phyloP scores from a whole-genome alignment of 2,329 filamentous ascomycete genomes.

The Sporothrix curviconia region DNA sequence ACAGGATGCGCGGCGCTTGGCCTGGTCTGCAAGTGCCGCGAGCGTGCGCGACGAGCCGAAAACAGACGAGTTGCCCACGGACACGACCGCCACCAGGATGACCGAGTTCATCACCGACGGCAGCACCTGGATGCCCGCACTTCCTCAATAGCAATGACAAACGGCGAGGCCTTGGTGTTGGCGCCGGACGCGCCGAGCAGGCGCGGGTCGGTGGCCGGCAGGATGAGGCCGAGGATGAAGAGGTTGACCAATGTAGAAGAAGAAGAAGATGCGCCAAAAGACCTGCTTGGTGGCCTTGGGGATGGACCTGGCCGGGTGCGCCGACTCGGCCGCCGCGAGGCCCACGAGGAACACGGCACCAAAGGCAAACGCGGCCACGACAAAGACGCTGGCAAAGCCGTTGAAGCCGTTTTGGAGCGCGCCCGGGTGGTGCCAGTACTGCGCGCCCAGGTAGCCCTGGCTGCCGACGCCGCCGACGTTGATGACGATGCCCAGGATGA shows the following conservation, averaged over 20 bases:
- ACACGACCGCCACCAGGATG: constrained; percentile 83
- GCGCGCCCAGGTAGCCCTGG: constrained; percentile 71
- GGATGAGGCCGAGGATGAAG: constrained; percentile 72
- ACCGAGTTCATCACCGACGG: constrained; percentile 93
- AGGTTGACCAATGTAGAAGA: constrained; percentile 85
- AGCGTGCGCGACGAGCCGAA: constrained; percentile 89
- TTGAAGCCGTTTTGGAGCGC: constrained; percentile 80
- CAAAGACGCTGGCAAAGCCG: constrained; percentile 71
- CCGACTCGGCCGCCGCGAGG: constrained; percentile 69
- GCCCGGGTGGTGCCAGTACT: constrained; percentile 72
- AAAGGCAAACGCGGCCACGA: constrained; percentile 71
- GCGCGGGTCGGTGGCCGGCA: constrained; percentile 61
- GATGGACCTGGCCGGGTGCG: constrained; percentile 72
- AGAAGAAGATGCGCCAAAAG: constrained; percentile 87
- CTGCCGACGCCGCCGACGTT: constrained; percentile 73
- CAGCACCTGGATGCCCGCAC: constrained; percentile 72
- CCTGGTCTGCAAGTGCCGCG: constrained; percentile 81
- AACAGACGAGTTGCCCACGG: constrained; percentile 84
- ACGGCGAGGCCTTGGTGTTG: constrained; percentile 74
- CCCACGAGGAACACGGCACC: constrained; percentile 71
- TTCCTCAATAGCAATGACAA: constrained; percentile 86
- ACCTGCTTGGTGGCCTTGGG: constrained; percentile 88
- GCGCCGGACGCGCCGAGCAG: constrained; percentile 56
- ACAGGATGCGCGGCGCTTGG: constrained; percentile 69
- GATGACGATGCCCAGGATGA: constrained; percentile 79